Conservation (phyloP, 345 rosid species). For the Balakata baccata region DNA sequence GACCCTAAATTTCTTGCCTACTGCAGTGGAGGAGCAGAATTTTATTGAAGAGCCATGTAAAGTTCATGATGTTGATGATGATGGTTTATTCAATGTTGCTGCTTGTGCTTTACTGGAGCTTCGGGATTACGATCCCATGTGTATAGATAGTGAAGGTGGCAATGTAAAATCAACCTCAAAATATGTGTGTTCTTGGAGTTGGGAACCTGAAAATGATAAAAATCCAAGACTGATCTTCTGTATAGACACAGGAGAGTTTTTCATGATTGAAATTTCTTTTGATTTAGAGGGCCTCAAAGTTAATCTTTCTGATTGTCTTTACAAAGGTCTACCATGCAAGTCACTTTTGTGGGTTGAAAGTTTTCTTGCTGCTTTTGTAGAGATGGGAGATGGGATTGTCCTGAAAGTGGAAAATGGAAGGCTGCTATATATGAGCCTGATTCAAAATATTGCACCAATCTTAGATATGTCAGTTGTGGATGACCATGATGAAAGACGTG, state of each 20-base stretch:
- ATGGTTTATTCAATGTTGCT: slow-evolving; percentile 90
- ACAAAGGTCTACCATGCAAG: slow-evolving; percentile 76
- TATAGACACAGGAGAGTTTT: slow-evolving; percentile 83
- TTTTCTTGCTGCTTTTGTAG: slow-evolving; percentile 70
- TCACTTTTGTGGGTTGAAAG: slow-evolving; percentile 85
- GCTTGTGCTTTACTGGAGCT: slow-evolving; percentile 88
- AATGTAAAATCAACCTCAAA: slow-evolving; percentile 48
- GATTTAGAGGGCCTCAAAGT: slow-evolving; percentile 51
- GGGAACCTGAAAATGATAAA: slow-evolving; percentile 71
- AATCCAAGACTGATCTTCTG: slow-evolving; percentile 73
- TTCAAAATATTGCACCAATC: slow-evolving; percentile 89
- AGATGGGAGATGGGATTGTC: slow-evolving; percentile 92
- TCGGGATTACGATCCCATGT: slow-evolving; percentile 96
- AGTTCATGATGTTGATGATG: slow-evolving; percentile 86
- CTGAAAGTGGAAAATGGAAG: slow-evolving; percentile 68
- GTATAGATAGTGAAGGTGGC: slow-evolving; percentile 66
- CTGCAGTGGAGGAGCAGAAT: slow-evolving; percentile 64
- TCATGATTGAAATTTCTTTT: slow-evolving; percentile 61
- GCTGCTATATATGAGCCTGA: slow-evolving; percentile 52
- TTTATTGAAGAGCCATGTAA: slow-evolving; percentile 70
- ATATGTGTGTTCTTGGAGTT: slow-evolving; percentile 82
- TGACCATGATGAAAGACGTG: slow-evolving; percentile 81
- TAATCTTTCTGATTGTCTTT: slow-evolving; percentile 70
- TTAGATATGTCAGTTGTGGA: slow-evolving; percentile 85
- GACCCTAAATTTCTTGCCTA: slow-evolving; percentile 57